Conservation (phyloP, 257 asterid genomes). For the Jacaranda mimosifolia region DNA sequence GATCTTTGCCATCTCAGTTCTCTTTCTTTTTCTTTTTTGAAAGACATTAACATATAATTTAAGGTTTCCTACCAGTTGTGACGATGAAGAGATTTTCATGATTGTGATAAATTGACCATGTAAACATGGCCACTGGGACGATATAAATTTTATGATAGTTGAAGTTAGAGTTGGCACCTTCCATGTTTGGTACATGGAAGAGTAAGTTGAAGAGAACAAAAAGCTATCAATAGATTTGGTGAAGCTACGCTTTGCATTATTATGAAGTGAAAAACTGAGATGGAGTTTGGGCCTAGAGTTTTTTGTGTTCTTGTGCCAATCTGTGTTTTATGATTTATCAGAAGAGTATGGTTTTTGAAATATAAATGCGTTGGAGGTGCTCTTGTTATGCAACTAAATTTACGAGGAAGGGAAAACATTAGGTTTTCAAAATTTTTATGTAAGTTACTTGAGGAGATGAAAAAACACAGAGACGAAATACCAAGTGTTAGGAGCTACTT, state of each 20-base stretch:
- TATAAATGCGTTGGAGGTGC: slow-evolving; percentile 13
- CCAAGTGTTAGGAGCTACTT: slow-evolving; percentile 1
- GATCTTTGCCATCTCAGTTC: not conserved
- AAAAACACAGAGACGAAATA: not conserved
- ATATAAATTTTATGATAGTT: too few species aligned
- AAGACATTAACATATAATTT: not conserved
- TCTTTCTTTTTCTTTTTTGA: not conserved
- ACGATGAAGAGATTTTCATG: slow-evolving; percentile 8
- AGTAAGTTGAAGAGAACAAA: slow-evolving; percentile 22
- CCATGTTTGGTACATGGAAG: slow-evolving; percentile 21
- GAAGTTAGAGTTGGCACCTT: slow-evolving; percentile 31
- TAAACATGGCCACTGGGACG: not conserved
- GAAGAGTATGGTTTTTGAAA: slow-evolving; percentile 14
- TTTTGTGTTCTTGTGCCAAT: not conserved
- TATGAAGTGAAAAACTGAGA: not conserved
- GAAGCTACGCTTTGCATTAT: not conserved
- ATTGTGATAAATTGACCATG: slow-evolving; percentile 11
- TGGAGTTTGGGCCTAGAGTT: slow-evolving; percentile 4
- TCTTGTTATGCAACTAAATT: not conserved
- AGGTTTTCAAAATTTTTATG: not conserved
- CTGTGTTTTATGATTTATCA: not conserved
- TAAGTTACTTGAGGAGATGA: not conserved
- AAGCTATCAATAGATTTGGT: not conserved
- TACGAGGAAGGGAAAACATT: too few species aligned
- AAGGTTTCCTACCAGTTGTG: not conserved